These are phyloP conservation scores for Dendrobium nobile DNA, from an alignment of 106 monocot genomes.

Conservation along the genomic window DNA sequence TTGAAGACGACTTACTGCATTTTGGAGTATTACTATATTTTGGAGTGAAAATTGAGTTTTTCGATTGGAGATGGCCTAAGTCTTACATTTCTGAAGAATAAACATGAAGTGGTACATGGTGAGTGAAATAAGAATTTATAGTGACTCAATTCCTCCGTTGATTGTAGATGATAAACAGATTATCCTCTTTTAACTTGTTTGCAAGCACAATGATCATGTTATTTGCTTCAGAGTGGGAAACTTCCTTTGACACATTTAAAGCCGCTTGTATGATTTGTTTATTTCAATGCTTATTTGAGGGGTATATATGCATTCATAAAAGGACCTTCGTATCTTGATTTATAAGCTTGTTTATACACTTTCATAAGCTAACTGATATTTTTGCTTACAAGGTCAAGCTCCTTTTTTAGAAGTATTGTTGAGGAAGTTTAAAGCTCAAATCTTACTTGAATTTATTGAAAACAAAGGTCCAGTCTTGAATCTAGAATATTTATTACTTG, in stretches of 20 bases:
- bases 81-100: too few relatives aligned
- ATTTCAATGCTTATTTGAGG: neutral
- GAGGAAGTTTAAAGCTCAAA: neutral
- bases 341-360: neutral
- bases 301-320: neutral
- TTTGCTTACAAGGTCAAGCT: neutral
- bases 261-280: neutral
- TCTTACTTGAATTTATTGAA: neutral
- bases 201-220: neutral
- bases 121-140: too few relatives aligned
- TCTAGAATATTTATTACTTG: constrained; percentile 3
- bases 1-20: too few relatives aligned
- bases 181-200: neutral
- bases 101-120: too few relatives aligned
- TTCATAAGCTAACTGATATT: neutral
- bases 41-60: too few relatives aligned
- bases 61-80: too few relatives aligned
- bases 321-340: neutral
- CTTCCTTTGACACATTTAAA: neutral
- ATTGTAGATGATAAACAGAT: too few relatives aligned
- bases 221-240: neutral
- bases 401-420: neutral
- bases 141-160: too few relatives aligned
- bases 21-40: too few relatives aligned
- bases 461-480: neutral